A percentile compares a stretch with the other conserved stretches of the same genome.
phyloP scores from a whole-genome alignment of 352 stramenopile genomes.

The Phytophthora parvispora region DNA sequence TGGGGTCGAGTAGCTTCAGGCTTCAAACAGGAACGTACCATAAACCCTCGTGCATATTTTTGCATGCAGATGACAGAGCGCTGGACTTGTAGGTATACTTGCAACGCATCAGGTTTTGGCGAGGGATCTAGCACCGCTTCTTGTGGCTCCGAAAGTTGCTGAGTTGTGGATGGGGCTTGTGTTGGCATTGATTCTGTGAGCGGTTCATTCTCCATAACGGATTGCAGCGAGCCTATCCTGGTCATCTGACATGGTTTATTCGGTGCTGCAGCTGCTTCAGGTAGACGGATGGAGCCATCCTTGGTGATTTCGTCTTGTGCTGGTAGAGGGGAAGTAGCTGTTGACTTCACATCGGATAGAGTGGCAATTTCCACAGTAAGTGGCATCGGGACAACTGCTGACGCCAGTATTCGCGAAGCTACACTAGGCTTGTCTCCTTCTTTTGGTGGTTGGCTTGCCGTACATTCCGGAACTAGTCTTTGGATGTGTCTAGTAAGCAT shows the following conservation, averaged over 20 bases:
- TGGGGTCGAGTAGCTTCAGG: not conserved
- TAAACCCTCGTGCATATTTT: conserved; percentile 35
- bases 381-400: conserved; percentile 5
- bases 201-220: conserved; percentile 13
- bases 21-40: conserved; percentile 17
- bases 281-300: conserved; percentile 3
- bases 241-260: not conserved
- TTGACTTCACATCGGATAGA: not conserved
- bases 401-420: conserved; percentile 25
- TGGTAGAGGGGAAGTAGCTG: not conserved
- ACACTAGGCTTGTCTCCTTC: conserved; percentile 17
- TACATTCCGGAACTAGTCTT: conserved; percentile 1
- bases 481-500: conserved; percentile 1
- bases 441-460: not conserved
- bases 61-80: conserved; percentile 35
- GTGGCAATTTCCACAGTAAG: not conserved
- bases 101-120: conserved; percentile 20
- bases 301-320: not conserved
- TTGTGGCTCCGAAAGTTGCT: not conserved
- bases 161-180: not conserved
- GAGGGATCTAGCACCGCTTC: not conserved
- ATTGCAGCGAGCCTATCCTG: not conserved
- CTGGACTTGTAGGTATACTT: conserved; percentile 36
- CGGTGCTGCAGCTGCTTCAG: conserved; percentile 2
- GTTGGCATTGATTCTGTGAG: not conserved